phyloP scores from a whole-genome alignment of 2,329 filamentous ascomycete species.

The Monilinia polystroma region DNA sequence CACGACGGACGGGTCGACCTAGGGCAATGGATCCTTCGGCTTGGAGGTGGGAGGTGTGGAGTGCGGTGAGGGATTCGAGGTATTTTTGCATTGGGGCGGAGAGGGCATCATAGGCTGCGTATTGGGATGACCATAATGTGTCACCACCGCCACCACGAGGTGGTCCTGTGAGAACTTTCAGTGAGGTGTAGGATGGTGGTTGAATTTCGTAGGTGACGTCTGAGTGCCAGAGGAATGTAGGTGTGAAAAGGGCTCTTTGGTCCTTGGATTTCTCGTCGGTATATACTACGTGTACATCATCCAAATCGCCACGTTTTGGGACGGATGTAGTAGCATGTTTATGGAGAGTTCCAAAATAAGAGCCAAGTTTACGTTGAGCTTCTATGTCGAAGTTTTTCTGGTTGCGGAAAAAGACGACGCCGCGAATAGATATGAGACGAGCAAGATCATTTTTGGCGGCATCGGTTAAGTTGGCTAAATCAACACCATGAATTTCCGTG shows the following conservation, averaged over 20 bases:
- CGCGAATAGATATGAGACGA: slow-evolving; percentile 51
- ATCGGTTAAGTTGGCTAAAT: slow-evolving; percentile 47
- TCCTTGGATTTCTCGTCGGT: slow-evolving; percentile 53
- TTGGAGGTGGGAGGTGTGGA: slow-evolving; percentile 56
- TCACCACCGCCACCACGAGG: slow-evolving; percentile 56
- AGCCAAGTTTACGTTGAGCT: slow-evolving; percentile 51
- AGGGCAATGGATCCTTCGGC: slow-evolving; percentile 45
- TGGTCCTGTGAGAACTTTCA: slow-evolving; percentile 54
- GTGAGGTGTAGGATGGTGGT: slow-evolving; percentile 56
- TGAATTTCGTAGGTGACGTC: slow-evolving; percentile 57
- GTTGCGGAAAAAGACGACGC: slow-evolving; percentile 57
- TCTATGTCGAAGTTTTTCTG: slow-evolving; percentile 55
- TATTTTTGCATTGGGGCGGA: slow-evolving; percentile 57
- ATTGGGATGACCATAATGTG: slow-evolving; percentile 58
- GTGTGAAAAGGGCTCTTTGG: slow-evolving; percentile 54
- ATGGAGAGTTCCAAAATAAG: slow-evolving; percentile 54
- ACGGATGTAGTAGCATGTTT: slow-evolving; percentile 56
- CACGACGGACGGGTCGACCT: slow-evolving; percentile 48
- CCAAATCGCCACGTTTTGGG: slow-evolving; percentile 49
- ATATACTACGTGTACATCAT: slow-evolving; percentile 58
- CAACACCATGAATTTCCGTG: slow-evolving; percentile 42
- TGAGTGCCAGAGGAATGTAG: slow-evolving; percentile 47
- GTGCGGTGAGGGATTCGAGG: slow-evolving; percentile 55
- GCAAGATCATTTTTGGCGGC: slow-evolving; percentile 53
- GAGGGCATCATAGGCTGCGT: slow-evolving; percentile 57